Percentiles rank a stretch among this genome's conserved stretches.
Evolutionary conservation across 495 filamentous ascomycete species (phyloP).

Genomic region (Tetracladium marchalianum): DNA sequence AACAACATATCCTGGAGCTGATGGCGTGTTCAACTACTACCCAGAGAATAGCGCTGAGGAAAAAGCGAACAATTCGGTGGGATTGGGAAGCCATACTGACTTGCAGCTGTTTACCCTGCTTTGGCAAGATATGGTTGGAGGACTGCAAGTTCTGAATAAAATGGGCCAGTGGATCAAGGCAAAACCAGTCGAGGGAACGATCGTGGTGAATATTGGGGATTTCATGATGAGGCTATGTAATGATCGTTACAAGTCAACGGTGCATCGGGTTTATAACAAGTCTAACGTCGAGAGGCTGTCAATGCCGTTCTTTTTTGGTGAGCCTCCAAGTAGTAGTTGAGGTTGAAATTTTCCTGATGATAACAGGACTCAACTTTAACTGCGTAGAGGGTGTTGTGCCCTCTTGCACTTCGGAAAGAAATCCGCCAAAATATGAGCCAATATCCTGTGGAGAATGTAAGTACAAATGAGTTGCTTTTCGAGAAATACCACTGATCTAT

Average conservation of each 20-base stretch:
- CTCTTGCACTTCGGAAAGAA: constrained; percentile 39
- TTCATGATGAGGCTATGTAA: constrained; percentile 55
- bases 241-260: constrained; percentile 47
- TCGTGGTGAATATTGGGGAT: constrained; percentile 60
- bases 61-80: constrained; percentile 22
- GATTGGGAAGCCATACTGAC: constrained; percentile 49
- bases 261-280: constrained; percentile 23
- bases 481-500: constrained; percentile 1
- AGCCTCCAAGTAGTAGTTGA: not conserved
- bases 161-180: constrained; percentile 45
- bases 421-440: constrained; percentile 46
- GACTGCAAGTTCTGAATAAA: constrained; percentile 42
- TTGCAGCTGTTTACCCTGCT: constrained; percentile 48
- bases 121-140: constrained; percentile 43
- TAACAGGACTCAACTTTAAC: constrained; percentile 32
- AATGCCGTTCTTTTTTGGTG: constrained; percentile 50
- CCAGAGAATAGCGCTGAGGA: constrained; percentile 30
- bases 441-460: constrained; percentile 45
- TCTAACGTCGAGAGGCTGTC: constrained; percentile 24
- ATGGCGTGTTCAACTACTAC: constrained; percentile 41
- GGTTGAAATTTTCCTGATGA: not conserved
- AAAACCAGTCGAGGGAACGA: constrained; percentile 42
- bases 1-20: constrained; percentile 39
- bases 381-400: constrained; percentile 37
- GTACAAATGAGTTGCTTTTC: constrained; percentile 1